Conservation (phyloP, 2,329 filamentous ascomycete species). For the Diaporthe vexans region DNA sequence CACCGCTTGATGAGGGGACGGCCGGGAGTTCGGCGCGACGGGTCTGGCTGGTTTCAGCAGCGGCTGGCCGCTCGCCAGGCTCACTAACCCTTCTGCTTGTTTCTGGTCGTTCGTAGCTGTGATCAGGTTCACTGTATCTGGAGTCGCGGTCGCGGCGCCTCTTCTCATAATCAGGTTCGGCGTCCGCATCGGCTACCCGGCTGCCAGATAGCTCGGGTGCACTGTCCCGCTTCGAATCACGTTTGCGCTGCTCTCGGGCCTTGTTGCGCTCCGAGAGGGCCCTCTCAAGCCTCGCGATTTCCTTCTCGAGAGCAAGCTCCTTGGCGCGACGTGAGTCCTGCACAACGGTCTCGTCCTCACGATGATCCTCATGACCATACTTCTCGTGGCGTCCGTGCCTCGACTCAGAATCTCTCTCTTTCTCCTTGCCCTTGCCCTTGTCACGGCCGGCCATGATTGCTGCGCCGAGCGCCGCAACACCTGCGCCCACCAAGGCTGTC, state of each 20-base stretch:
- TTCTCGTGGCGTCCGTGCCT: constrained; percentile 45
- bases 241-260: constrained; percentile 43
- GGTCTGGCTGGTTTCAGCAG: constrained; percentile 45
- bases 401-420: constrained; percentile 46
- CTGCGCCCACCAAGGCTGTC: constrained; percentile 62
- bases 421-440: constrained; percentile 46
- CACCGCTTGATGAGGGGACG: constrained; percentile 48
- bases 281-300: constrained; percentile 40
- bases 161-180: constrained; percentile 51
- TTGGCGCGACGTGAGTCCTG: constrained; percentile 45
- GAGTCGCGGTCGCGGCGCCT: constrained; percentile 45
- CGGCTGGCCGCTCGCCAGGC: constrained; percentile 42
- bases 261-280: constrained; percentile 45
- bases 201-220: constrained; percentile 8
- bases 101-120: constrained; percentile 38
- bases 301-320: constrained; percentile 43
- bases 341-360: constrained; percentile 41
- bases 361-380: constrained; percentile 45
- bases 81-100: constrained; percentile 47
- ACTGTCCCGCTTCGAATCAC: constrained; percentile 39
- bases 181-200: constrained; percentile 38
- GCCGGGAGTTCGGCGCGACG: constrained; percentile 47
- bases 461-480: constrained; percentile 62
- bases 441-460: constrained; percentile 56
- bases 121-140: constrained; percentile 23